These are phyloP conservation scores for Xanthoparmelia taractica DNA, from an alignment of 495 filamentous ascomycete genomes.

Conservation along the genomic window DNA sequence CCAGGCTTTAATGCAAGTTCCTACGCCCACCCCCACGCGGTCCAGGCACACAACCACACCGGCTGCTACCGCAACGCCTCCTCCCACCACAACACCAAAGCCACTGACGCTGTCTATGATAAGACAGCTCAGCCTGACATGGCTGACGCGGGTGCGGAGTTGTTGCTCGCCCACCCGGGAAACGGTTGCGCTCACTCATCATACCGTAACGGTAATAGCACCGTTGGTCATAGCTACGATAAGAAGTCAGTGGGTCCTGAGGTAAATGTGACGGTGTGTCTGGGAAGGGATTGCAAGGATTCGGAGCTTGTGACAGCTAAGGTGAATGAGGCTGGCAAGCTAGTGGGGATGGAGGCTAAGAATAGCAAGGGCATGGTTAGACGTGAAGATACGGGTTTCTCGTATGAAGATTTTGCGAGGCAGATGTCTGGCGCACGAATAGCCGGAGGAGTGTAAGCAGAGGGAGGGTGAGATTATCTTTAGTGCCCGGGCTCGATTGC, in stretches of 20 bases:
- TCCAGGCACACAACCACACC: not conserved
- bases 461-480: not conserved
- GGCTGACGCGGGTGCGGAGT: not conserved
- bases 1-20: not conserved
- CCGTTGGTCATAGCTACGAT: not conserved
- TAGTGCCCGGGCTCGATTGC: not conserved
- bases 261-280: not conserved
- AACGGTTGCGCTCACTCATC: not conserved
- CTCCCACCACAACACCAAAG: not conserved
- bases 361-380: not conserved
- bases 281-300: not conserved
- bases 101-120: not conserved
- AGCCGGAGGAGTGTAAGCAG: not conserved
- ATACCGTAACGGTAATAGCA: not conserved
- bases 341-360: not conserved
- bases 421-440: not conserved
- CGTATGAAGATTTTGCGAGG: not conserved
- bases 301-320: not conserved
- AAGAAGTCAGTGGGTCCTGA: not conserved
- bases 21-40: not conserved
- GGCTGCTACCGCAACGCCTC: not conserved
- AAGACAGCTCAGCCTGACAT: not conserved
- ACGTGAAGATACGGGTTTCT: not conserved
- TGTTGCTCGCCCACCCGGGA: not conserved
- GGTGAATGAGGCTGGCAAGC: not conserved